Percentiles rank a stretch among this genome's conserved stretches.
Evolutionary conservation across 495 filamentous ascomycete genomes (phyloP).

Genomic region (Trichoderma orchidacearum): DNA sequence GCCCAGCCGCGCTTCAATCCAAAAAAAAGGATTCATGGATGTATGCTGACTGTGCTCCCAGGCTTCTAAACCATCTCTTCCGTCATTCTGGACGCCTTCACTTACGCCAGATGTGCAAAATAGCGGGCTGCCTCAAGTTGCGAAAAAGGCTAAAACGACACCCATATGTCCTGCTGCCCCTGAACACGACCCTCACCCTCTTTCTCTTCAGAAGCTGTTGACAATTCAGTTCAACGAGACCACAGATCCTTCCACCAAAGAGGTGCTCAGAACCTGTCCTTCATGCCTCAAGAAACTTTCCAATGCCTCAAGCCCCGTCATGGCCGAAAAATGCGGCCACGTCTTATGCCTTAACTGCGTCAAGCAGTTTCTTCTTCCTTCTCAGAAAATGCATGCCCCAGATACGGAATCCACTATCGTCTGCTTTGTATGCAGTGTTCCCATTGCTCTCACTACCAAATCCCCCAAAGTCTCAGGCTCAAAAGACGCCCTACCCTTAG

Average conservation of each 20-base stretch:
- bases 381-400: conserved; percentile 42
- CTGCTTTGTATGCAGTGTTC: conserved; percentile 85
- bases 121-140: conserved; percentile 33
- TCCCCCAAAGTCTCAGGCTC: conserved; percentile 34
- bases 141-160: conserved; percentile 49
- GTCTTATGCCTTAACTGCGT: conserved; percentile 85
- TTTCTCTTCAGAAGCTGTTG: conserved; percentile 72
- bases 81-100: conserved; percentile 90
- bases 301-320: conserved; percentile 71
- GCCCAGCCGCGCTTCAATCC: not conserved
- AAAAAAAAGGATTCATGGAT: too few species aligned
- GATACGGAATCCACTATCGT: conserved; percentile 40
- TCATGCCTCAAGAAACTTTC: conserved; percentile 74
- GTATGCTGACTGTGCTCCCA: conserved; percentile 16
- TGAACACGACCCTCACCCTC: conserved; percentile 54
- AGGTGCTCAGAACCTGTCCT: conserved; percentile 57
- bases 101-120: conserved; percentile 53
- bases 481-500: conserved; percentile 50
- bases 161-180: conserved; percentile 73
- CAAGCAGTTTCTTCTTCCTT: conserved; percentile 67
- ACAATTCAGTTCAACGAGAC: conserved; percentile 72
- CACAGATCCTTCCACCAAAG: conserved; percentile 38
- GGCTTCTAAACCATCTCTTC: conserved; percentile 57
- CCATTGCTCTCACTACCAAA: conserved; percentile 35
- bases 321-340: conserved; percentile 89